Conservation (phyloP, 140 eudicot genomes). For the Ambrosia hybrid region DNA sequence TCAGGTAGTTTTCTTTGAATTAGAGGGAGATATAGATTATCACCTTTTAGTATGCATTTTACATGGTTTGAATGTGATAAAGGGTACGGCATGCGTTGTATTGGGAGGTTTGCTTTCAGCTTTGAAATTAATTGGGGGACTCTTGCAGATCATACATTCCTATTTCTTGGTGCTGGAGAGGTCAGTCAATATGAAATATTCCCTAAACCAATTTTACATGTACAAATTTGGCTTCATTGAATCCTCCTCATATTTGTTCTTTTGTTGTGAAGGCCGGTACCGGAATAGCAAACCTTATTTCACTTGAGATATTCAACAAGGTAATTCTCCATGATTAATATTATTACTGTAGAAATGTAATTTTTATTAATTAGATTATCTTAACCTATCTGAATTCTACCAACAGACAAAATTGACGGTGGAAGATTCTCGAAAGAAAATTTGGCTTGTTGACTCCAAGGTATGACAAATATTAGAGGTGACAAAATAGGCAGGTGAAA, state of each 20-base stretch:
- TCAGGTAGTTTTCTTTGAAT: conserved; percentile 51
- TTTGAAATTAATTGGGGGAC: conserved; percentile 63
- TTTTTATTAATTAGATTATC: not conserved
- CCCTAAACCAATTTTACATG: not conserved
- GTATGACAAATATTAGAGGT: conserved; percentile 34
- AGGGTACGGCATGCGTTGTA: conserved; percentile 98
- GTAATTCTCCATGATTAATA: conserved; percentile 42
- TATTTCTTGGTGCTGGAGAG: conserved; percentile 98
- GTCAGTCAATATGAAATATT: conserved; percentile 44
- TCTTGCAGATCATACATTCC: conserved; percentile 73
- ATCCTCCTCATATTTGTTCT: not conserved
- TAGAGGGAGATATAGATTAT: not conserved
- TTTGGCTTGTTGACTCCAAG: conserved; percentile 99
- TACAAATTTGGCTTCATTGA: not conserved
- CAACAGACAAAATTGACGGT: conserved; percentile 56
- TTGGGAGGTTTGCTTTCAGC: conserved; percentile 82
- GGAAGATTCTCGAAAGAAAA: conserved; percentile 76
- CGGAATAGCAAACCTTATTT: conserved; percentile 94
- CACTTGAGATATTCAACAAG: conserved; percentile 77
- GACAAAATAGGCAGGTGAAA: not conserved
- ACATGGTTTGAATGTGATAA: conserved; percentile 26
- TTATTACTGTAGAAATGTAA: too few relatives aligned
- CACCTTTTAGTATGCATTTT: not conserved
- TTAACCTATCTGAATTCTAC: not conserved
- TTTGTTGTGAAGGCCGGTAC: conserved; percentile 80